Base-by-base conservation (phyloP, 2,329 filamentous ascomycete species). In the Tolypocladium nubicola region DNA sequence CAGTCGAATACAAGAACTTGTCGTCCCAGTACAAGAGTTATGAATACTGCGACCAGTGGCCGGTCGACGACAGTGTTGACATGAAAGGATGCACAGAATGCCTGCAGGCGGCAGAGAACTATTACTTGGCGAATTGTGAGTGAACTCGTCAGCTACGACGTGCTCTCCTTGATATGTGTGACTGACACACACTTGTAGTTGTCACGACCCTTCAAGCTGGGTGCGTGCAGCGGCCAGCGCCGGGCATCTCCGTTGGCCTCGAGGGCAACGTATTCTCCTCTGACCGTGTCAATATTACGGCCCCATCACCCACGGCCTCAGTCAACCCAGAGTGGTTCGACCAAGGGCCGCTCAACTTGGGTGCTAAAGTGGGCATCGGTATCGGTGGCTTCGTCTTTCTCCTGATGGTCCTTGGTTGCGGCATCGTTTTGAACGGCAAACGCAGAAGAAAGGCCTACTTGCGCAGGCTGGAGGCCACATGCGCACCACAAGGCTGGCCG, bases 361-460 rank as follows among this genome's bases (percentile, higher is more conserved):
- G 78, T 5, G 79, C 75, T 14, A 81, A 83, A 56, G 81, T 84
- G 0, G 84, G 82, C 60, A 80, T 86, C 55, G 80, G 76, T 16
- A 72, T 81, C 26, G 82, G 76, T 6, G 76, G 73, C 0, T 61
- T 85, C 0, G 71, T 76, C 8, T 55, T 80, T 0, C 19, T 84
- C 4, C 71, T 86, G 3, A 66, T 71, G 9, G 14, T 79, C 1
- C 61, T 72, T 10, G 83, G 83, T 11, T 80, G 76, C 65, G 74
- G 71, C 57, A 75, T 86, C 55, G 73, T 87, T 21, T 78, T 78
- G 67, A 77, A 76, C 41, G 84, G 84, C 3, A 82, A 78, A 59
- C 78, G 81, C 11, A 74, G 79, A 14, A 75, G 83, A 54, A 75
- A 77, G 23, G 74, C 76, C 0, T 82, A 76, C 62, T 69, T 86